A percentile compares a stretch with the other conserved stretches of the same genome.
phyloP scores from a whole-genome alignment of 2,329 filamentous ascomycete species.

The Xylaria sp. region DNA sequence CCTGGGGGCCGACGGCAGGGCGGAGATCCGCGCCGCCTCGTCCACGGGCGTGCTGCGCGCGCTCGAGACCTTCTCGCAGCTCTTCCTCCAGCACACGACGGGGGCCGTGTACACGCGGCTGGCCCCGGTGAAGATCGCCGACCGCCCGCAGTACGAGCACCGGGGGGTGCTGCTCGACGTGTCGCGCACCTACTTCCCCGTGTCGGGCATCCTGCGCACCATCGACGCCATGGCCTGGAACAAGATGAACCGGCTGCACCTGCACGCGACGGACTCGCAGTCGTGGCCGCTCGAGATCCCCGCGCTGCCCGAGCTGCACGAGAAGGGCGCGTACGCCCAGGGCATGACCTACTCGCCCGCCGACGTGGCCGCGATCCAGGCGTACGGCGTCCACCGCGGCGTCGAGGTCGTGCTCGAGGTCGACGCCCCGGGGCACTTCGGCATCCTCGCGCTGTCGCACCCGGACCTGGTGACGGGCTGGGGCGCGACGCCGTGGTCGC shows the following conservation, averaged over 20 bases:
- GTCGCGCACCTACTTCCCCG: constrained; percentile 70
- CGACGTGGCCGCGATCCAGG: constrained; percentile 68
- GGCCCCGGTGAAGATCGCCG: constrained; percentile 72
- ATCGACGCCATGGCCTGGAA: constrained; percentile 78
- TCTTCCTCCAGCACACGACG: constrained; percentile 73
- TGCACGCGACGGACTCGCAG: constrained; percentile 82
- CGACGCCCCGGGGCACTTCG: constrained; percentile 80
- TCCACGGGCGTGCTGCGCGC: constrained; percentile 71
- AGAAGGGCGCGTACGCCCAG: constrained; percentile 72
- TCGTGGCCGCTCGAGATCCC: constrained; percentile 85
- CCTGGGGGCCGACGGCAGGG: constrained; percentile 60
- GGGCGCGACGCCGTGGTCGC: constrained; percentile 57
- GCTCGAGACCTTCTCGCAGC: constrained; percentile 77
- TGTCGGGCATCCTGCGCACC: constrained; percentile 69
- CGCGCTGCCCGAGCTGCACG: constrained; percentile 69
- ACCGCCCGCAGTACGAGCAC: constrained; percentile 74
- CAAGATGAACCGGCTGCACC: constrained; percentile 81
- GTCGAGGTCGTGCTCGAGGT: constrained; percentile 76
- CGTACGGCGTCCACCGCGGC: constrained; percentile 69
- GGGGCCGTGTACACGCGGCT: constrained; percentile 68
- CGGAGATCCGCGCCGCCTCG: constrained; percentile 65
- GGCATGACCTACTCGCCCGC: constrained; percentile 68
- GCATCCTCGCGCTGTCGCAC: constrained; percentile 65
- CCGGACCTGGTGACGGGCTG: constrained; percentile 74
- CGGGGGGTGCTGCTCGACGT: constrained; percentile 82